phyloP scores from a whole-genome alignment of 2,329 filamentous ascomycete genomes.

The Lecanicillium sp. region DNA sequence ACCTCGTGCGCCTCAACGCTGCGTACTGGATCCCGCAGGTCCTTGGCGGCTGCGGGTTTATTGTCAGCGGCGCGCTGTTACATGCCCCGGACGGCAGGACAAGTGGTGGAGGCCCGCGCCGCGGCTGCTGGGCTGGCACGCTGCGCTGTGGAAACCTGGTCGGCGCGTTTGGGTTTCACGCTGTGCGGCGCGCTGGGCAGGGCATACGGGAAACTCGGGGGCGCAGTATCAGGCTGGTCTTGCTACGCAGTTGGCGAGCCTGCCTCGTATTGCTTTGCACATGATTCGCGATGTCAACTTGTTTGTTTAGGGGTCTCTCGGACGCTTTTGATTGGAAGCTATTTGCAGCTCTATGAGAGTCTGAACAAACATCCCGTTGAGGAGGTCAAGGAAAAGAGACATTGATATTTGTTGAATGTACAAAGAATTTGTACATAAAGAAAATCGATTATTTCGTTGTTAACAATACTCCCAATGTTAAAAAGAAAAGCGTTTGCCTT shows the following conservation, averaged over 20 bases:
- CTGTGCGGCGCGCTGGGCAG: constrained; percentile 52
- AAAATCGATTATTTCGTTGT: too few relatives aligned
- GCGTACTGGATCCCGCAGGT: constrained; percentile 57
- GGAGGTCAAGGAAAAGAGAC: neutral
- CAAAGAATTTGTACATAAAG: too few relatives aligned
- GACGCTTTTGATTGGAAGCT: constrained; percentile 30
- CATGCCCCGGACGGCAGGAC: constrained; percentile 60
- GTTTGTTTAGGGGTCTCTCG: constrained; percentile 35
- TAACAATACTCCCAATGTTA: too few relatives aligned
- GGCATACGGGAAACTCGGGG: neutral
- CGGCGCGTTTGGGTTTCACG: constrained; percentile 51
- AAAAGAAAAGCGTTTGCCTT: too few relatives aligned
- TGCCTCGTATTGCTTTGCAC: constrained; percentile 32
- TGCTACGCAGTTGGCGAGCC: constrained; percentile 41
- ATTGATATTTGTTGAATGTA: neutral
- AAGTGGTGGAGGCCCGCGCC: constrained; percentile 56
- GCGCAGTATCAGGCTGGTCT: constrained; percentile 4
- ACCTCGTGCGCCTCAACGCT: constrained; percentile 37
- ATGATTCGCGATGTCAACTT: constrained; percentile 40
- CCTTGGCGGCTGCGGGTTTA: constrained; percentile 56
- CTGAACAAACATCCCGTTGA: constrained; percentile 21
- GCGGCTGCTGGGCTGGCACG: constrained; percentile 57
- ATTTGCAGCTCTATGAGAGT: constrained; percentile 23
- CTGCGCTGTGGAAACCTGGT: constrained; percentile 61
- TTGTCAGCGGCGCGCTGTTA: constrained; percentile 53